These are phyloP conservation scores for Penicillium vulpinum DNA, from an alignment of 2,329 filamentous ascomycete species.

Conservation along the genomic window DNA sequence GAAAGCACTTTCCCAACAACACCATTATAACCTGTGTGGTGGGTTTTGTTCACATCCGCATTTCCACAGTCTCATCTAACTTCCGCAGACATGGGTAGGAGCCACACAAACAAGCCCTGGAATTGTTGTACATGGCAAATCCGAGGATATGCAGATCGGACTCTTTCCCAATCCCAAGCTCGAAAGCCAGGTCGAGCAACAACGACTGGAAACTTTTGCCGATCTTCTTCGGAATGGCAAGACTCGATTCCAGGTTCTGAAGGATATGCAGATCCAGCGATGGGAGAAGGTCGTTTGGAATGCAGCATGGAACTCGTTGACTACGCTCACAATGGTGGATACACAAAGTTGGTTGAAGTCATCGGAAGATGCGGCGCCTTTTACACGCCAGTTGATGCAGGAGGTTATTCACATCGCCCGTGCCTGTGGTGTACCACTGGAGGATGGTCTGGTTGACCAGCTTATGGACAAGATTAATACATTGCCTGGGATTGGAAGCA, in stretches of 20 bases:
- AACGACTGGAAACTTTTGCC: slow-evolving; percentile 45
- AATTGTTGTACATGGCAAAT: slow-evolving; percentile 51
- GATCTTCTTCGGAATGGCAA: slow-evolving; percentile 44
- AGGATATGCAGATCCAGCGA: slow-evolving; percentile 40
- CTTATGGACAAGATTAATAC: slow-evolving; percentile 42
- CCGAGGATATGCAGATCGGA: slow-evolving; percentile 58
- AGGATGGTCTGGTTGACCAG: slow-evolving; percentile 39
- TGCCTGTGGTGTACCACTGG: slow-evolving; percentile 40
- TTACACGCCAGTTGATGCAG: slow-evolving; percentile 44
- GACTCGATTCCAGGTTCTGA: slow-evolving; percentile 39
- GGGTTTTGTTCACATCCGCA: slow-evolving; percentile 20
- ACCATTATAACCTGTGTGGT: slow-evolving; percentile 47
- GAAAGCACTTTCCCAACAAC: slow-evolving; percentile 30
- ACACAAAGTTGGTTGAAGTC: slow-evolving; percentile 46
- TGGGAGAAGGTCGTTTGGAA: slow-evolving; percentile 49
- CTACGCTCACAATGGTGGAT: slow-evolving; percentile 45
- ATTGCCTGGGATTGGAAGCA: slow-evolving; percentile 45
- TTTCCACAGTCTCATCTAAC: background rate
- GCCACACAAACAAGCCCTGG: slow-evolving; percentile 54
- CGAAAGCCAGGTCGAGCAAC: slow-evolving; percentile 33
- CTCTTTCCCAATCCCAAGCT: slow-evolving; percentile 47
- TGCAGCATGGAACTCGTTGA: slow-evolving; percentile 44
- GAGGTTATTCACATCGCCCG: slow-evolving; percentile 47
- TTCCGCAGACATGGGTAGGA: slow-evolving; percentile 48
- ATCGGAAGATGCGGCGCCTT: slow-evolving; percentile 39